These are phyloP conservation scores for Camelina neglecta DNA, from an alignment of 345 rosid genomes.

Conservation along the genomic window DNA sequence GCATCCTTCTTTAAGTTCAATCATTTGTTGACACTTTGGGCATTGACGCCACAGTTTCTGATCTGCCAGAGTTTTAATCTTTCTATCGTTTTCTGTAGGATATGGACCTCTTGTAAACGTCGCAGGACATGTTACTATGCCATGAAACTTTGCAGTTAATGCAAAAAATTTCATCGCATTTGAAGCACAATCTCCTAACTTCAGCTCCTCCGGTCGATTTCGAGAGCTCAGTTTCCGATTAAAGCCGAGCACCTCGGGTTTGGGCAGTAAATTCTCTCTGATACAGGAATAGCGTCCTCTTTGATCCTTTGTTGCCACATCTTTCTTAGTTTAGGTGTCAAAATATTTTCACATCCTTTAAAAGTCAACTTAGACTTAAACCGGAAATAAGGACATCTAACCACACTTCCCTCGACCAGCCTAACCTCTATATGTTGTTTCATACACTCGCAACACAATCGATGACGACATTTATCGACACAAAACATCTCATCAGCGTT, in stretches of 20 bases:
- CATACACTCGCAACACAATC: conserved; percentile 71
- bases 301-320: conserved; percentile 49
- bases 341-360: conserved; percentile 51
- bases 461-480: conserved; percentile 60
- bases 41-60: conserved; percentile 53
- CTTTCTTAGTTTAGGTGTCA: conserved; percentile 57
- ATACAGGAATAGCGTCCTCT: conserved; percentile 62
- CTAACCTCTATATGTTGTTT: conserved; percentile 63
- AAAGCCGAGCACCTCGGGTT: conserved; percentile 68
- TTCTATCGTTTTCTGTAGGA: conserved; percentile 43
- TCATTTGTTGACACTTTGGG: conserved; percentile 50
- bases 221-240: conserved; percentile 49
- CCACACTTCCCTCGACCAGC: conserved; percentile 53
- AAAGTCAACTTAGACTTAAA: conserved; percentile 54
- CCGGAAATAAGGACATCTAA: conserved; percentile 55
- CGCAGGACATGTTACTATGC: conserved; percentile 60
- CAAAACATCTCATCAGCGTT: conserved; percentile 54
- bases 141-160: conserved; percentile 71
- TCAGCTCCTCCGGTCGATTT: conserved; percentile 33
- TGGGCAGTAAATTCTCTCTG: conserved; percentile 71
- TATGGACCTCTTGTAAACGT: conserved; percentile 37
- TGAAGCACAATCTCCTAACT: conserved; percentile 53
- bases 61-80: conserved; percentile 47
- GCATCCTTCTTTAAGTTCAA: conserved; percentile 54
- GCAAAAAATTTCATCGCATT: conserved; percentile 57